A percentile compares a stretch with the other conserved stretches of the same genome.
These are phyloP conservation scores for Pichia manshurica DNA, from an alignment of 805 yeast species.

Conservation along the genomic window DNA sequence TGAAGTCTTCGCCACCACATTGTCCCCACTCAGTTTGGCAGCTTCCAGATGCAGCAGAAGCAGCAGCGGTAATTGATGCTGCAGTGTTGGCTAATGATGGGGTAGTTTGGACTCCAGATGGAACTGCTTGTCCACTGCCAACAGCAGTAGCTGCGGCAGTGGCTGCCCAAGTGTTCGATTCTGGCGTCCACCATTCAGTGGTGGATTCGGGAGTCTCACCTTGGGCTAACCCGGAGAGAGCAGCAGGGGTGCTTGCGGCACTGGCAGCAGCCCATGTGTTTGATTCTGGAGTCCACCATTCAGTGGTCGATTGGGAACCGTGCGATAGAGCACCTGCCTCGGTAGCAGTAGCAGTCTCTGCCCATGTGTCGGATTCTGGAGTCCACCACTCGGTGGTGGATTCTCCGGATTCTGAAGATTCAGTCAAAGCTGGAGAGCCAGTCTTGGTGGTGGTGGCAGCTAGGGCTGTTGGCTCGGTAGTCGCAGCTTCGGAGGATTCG, in stretches of 20 bases:
- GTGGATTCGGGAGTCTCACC: not conserved
- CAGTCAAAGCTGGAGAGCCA: too few species aligned
- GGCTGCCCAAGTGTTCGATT: not conserved
- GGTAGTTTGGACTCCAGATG: not conserved
- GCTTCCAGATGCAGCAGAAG: slow-evolving; percentile 1
- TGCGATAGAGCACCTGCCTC: not conserved
- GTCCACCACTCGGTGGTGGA: not conserved
- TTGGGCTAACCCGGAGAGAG: not conserved
- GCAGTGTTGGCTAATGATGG: not conserved
- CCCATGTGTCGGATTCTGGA: not conserved
- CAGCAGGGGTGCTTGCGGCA: too few species aligned
- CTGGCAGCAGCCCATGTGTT: not conserved
- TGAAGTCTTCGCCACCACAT: slow-evolving; percentile 27
- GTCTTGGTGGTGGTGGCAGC: not conserved
- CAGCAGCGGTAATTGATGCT: slow-evolving; percentile 3
- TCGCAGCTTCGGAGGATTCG: too few species aligned
- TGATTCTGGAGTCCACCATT: slow-evolving; percentile 4
- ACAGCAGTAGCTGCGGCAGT: not conserved
- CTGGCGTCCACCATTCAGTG: slow-evolving; percentile 2
- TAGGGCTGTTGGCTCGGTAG: not conserved
- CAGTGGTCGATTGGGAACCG: not conserved
- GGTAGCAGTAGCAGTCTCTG: not conserved
- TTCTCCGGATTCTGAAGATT: not conserved
- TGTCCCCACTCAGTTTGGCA: slow-evolving; percentile 28
- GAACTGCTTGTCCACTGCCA: not conserved